Evolutionary conservation across 2,329 filamentous ascomycete species (phyloP).

Genomic region (Claviceps arundinis): DNA sequence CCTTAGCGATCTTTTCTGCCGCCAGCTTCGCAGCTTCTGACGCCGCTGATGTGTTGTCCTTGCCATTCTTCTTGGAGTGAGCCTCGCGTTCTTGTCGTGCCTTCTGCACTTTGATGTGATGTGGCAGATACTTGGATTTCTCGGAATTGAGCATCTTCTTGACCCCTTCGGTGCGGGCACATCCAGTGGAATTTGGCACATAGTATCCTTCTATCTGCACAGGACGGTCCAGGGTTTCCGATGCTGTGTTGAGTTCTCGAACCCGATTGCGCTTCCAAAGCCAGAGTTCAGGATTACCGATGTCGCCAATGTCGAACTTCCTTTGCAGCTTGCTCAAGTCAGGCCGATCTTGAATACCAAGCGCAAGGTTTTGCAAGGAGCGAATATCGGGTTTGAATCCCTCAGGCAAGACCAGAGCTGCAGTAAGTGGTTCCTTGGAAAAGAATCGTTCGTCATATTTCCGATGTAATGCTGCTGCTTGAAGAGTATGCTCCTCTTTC

Average conservation of each 20-base stretch:
- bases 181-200: constrained; percentile 72
- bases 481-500: constrained; percentile 10
- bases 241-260: constrained; percentile 37
- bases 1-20: constrained; percentile 72
- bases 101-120: constrained; percentile 92
- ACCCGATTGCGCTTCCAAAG: constrained; percentile 44
- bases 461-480: constrained; percentile 34
- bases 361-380: constrained; percentile 28
- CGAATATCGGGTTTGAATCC: constrained; percentile 32
- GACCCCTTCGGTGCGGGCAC: constrained; percentile 80
- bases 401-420: constrained; percentile 32
- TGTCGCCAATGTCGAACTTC: constrained; percentile 29
- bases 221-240: constrained; percentile 16
- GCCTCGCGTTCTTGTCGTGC: constrained; percentile 83
- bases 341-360: constrained; percentile 33
- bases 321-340: constrained; percentile 35
- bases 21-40: constrained; percentile 60
- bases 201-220: constrained; percentile 54
- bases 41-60: constrained; percentile 51
- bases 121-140: constrained; percentile 94
- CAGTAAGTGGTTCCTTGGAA: constrained; percentile 29
- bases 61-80: constrained; percentile 51
- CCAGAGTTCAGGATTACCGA: constrained; percentile 41
- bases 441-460: constrained; percentile 33
- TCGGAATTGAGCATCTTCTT: constrained; percentile 95